Percentiles rank a stretch among this genome's conserved stretches.
Evolutionary conservation across 2,329 filamentous ascomycete genomes (phyloP).

Genomic region (Aspergillaceae sp.): DNA sequence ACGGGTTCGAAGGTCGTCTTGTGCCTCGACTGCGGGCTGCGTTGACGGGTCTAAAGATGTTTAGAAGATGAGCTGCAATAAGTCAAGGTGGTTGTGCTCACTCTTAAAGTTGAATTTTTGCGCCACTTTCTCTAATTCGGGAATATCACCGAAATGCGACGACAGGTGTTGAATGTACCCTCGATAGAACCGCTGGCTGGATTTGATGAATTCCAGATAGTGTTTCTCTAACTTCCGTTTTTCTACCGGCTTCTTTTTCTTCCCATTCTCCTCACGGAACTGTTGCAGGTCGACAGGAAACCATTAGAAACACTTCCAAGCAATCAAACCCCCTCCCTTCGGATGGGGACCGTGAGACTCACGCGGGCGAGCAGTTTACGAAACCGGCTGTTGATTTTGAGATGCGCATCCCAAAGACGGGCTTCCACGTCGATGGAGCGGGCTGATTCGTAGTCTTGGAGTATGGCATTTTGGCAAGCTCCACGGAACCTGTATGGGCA

Average conservation of each 20-base stretch:
- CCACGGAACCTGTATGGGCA: slow-evolving; percentile 53
- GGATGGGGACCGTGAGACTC: slow-evolving; percentile 15
- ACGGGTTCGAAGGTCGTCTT: slow-evolving; percentile 45
- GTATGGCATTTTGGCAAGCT: slow-evolving; percentile 62
- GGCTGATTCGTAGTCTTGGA: slow-evolving; percentile 49
- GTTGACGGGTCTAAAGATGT: slow-evolving; percentile 32
- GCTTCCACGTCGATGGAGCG: slow-evolving; percentile 56
- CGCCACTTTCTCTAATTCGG: slow-evolving; percentile 52
- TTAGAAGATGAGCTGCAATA: slow-evolving; percentile 1
- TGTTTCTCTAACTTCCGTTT: slow-evolving; percentile 71
- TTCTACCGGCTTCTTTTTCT: slow-evolving; percentile 50
- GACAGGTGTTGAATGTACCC: slow-evolving; percentile 73
- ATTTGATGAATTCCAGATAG: slow-evolving; percentile 78
- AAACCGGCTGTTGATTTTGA: slow-evolving; percentile 68
- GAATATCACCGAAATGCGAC: slow-evolving; percentile 47
- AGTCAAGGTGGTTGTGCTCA: slow-evolving; percentile 20
- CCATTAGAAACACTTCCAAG: slow-evolving; percentile 4
- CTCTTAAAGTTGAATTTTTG: slow-evolving; percentile 41
- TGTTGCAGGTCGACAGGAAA: slow-evolving; percentile 15
- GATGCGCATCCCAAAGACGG: slow-evolving; percentile 70
- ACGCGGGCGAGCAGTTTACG: slow-evolving; percentile 57
- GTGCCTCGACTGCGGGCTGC: slow-evolving; percentile 39
- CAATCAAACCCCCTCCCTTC: background rate
- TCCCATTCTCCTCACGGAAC: slow-evolving; percentile 43
- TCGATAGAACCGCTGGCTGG: slow-evolving; percentile 80